Base-by-base conservation (phyloP, 306 rosid genomes). In the Sicyos edulis region DNA sequence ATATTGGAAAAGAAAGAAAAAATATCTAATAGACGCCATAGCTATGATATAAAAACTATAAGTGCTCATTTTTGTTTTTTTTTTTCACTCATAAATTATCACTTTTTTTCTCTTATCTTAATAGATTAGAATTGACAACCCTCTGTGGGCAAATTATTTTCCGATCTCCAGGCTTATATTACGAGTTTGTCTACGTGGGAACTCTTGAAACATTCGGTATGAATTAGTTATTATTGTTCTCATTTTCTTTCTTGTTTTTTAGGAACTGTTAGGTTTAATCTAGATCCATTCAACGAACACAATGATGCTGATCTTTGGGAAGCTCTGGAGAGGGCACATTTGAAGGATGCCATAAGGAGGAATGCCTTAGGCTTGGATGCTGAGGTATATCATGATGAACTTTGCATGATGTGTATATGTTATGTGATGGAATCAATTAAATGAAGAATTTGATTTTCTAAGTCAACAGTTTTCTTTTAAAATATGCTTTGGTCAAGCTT, bases 221-320 rank as follows among this genome's bases (percentile, higher is more conserved):
- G 34, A 5, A 45, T 65, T 65, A 1, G 54, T 44, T 42, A 21
- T 61, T 32, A 13, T 32, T 32, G 15, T 61, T 61, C 22, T 32
- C 40, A 40, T 40, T 11, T 44, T 49, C 58, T 68, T 47, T 74
- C 57, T 54, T 4, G 37, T 19, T 9, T 52, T 64, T 40, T 12
- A 85, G 88, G 88, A 72, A 77, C 85, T 26, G 83, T 85, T 73
- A 82, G 88, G 81, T 85, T 85, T 71, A 85, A 85, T 76, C 88
- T 85, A 32, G 88, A 85, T 73, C 88, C 88, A 3, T 85, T 85
- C 76, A 56, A 54, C 17, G 88, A 85, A 20, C 88, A 85, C 76
- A 85, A 77, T 73, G 88, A 85, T 51, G 82, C 82, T 61, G 86
- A 85, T 56, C 84, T 85, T 42, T 85, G 88, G 88, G 88, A 85